Base-by-base conservation (phyloP, 495 filamentous ascomycete genomes). In the Friedmanniomyces endolithicus region DNA sequence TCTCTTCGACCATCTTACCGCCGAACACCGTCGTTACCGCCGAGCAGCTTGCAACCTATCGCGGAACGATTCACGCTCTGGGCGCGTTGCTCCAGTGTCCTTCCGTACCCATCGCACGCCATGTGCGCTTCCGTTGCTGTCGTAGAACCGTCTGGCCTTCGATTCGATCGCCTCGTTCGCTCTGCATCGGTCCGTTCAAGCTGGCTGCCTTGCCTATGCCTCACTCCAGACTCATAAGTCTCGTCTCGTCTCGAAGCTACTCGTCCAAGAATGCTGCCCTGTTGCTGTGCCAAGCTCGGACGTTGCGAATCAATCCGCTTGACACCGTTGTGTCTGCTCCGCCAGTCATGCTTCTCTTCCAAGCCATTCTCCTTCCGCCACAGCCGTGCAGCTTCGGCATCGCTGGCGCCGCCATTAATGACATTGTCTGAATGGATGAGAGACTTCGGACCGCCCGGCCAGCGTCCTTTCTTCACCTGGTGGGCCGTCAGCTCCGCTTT, bases 391-490 rank as follows among this genome's bases (percentile, higher is more conserved):
- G 40, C 54, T 44, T 56, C 46, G 1, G 31, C 34, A 31, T 51
- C 22, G 34, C 34, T 43, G 27, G 58, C 58, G 20, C 58, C 61
- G 39, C 61, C 61, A 29, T 61, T 61, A 45, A 61, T 35, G 14
- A 64, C 48, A 19, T 55, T 54, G n/a, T 14, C 25, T 0, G 49
- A 55, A 17, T 52, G 17, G 46, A 61, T 61, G 19, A 64, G 49
- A 17, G 50, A 29, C 39, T 61, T 64, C 8, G 53, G 58, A 22
- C 58, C 61, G 23, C 61, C 61, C 11, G 61, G 61, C 19, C 48
- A 61, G 19, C 45, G 44, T 34, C 61, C 58, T 37, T 61, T 57
- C 50, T 57, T 54, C 43, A 64, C 54, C 58, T 55, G 41, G 27
- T 40, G 8, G 14, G 12, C 40, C 11, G 17, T 17, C 23, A 25